A percentile compares a stretch with the other conserved stretches of the same genome.
Evolutionary conservation across 805 yeast species (phyloP).

Genomic region (Hanseniaspora jakobsenii): DNA sequence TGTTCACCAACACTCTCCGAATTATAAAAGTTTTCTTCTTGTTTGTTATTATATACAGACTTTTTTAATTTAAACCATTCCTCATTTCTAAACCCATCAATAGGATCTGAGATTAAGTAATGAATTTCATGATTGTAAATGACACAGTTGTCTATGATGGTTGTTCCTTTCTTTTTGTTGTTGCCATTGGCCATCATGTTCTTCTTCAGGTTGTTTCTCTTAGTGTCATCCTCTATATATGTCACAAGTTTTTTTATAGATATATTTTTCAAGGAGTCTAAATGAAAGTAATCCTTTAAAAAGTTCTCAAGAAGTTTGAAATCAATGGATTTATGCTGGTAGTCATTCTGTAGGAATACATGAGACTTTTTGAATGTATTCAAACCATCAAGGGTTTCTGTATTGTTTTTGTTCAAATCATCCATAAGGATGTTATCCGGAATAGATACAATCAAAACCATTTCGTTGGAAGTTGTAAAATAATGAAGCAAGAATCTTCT

Average conservation of each 20-base stretch:
- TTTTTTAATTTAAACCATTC: slow-evolving; percentile 22
- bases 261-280: slow-evolving; percentile 23
- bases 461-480: slow-evolving; percentile 19
- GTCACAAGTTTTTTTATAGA: slow-evolving; percentile 25
- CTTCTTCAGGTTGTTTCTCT: slow-evolving; percentile 20
- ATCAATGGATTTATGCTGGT: slow-evolving; percentile 18
- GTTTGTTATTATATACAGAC: background rate
- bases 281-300: slow-evolving; percentile 26
- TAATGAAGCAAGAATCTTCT: slow-evolving; percentile 24
- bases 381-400: background rate
- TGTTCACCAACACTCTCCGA: background rate
- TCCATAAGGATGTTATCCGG: slow-evolving; percentile 22
- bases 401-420: background rate
- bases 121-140: slow-evolving; percentile 27
- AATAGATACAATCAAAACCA: slow-evolving; percentile 26
- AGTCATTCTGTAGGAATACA: slow-evolving; percentile 17
- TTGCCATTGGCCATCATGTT: no score
- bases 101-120: slow-evolving; percentile 25
- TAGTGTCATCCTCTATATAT: slow-evolving; percentile 11
- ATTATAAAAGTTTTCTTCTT: slow-evolving; percentile 13
- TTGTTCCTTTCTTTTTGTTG: slow-evolving; percentile 17
- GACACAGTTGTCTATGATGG: slow-evolving; percentile 1
- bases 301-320: slow-evolving; percentile 25
- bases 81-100: slow-evolving; percentile 25
- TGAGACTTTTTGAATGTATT: background rate